These are phyloP conservation scores for Globisporangium barbulae DNA, from an alignment of 352 stramenopile species.

Conservation along the genomic window DNA sequence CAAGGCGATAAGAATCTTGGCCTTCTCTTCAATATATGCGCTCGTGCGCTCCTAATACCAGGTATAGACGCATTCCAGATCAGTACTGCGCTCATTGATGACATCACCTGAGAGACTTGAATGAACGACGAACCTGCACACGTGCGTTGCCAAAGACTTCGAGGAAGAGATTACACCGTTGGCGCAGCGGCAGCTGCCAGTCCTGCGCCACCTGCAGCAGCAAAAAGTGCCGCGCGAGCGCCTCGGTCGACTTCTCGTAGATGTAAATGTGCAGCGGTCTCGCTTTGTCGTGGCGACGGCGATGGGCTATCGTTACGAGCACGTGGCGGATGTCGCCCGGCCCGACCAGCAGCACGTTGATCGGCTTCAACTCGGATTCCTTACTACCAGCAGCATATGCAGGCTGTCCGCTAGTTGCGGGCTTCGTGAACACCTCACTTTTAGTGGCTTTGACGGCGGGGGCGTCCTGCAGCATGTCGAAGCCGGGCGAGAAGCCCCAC, in stretches of 20 bases:
- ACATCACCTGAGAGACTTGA: background rate
- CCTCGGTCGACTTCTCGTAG: conserved; percentile 82
- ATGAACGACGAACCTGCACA: conserved; percentile 51
- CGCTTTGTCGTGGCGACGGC: conserved; percentile 29
- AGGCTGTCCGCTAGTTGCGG: background rate
- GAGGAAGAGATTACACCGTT: conserved; percentile 88
- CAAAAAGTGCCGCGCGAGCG: conserved; percentile 86
- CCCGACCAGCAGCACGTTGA: conserved; percentile 57
- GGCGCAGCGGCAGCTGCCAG: conserved; percentile 83
- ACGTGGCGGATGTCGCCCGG: conserved; percentile 82
- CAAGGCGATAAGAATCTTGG: conserved; percentile 64
- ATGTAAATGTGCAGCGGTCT: conserved; percentile 87
- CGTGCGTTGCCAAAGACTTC: conserved; percentile 93
- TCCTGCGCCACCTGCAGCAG: conserved; percentile 87
- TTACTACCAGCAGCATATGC: conserved; percentile 17
- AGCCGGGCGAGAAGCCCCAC: conserved; percentile 83
- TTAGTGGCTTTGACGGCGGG: background rate
- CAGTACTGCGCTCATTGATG: background rate
- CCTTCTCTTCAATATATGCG: conserved; percentile 78
- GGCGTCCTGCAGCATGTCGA: conserved; percentile 47
- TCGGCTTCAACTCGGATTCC: conserved; percentile 13
- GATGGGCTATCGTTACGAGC: conserved; percentile 49
- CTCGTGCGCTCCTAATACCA: conserved; percentile 67
- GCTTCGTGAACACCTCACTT: background rate
- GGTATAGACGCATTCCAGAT: background rate